Conservation (phyloP, 495 filamentous ascomycete species). For the Aspergillus ostianus region DNA sequence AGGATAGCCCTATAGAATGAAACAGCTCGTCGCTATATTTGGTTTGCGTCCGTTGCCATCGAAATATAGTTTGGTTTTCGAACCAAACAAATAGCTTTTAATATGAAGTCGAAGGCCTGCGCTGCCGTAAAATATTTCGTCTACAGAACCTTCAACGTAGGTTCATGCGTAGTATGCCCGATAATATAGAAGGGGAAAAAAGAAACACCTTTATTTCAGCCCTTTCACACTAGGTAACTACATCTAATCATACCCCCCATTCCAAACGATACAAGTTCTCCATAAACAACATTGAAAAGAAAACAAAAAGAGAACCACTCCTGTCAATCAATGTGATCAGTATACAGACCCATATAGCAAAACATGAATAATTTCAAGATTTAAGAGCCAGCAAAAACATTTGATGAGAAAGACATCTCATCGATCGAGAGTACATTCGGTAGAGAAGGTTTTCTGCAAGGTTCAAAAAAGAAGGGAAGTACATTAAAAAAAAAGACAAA, state of each 20-base stretch:
- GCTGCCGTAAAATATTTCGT: background rate
- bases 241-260: background rate
- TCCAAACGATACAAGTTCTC: background rate
- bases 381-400: conserved; percentile 1
- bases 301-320: conserved; percentile 6
- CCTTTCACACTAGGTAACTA: background rate
- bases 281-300: background rate
- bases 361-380: background rate
- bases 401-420: background rate
- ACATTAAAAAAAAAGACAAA: conserved; percentile 4
- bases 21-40: background rate
- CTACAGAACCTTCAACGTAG: background rate
- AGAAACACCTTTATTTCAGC: background rate
- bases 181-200: background rate
- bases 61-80: background rate
- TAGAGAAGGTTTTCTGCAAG: background rate
- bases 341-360: conserved; percentile 5
- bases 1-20: background rate
- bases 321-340: conserved; percentile 10
- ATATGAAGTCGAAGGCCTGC: too few species aligned
- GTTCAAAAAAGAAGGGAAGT: background rate
- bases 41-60: background rate
- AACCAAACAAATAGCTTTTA: too few species aligned
- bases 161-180: background rate
- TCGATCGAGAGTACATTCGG: background rate